Evolutionary conservation across 2,329 filamentous ascomycete species (phyloP).

Genomic region (Arthrobotrys conoides): DNA sequence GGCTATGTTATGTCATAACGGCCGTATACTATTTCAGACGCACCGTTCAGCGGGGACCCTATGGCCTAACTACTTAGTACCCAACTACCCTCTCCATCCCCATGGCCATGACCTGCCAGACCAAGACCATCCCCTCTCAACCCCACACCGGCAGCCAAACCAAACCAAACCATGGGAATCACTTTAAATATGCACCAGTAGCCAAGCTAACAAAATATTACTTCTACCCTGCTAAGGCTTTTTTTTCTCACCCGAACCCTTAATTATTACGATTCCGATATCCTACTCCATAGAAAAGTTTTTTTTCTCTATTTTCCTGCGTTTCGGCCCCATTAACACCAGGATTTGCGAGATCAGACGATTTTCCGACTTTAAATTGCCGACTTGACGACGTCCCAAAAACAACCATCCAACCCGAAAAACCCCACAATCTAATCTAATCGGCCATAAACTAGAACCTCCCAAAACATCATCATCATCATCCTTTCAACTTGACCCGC

Average conservation of each 20-base stretch:
- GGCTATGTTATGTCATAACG: slow-evolving; percentile 56
- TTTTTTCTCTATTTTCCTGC: not conserved
- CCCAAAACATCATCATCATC: not conserved
- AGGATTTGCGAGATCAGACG: slow-evolving; percentile 14
- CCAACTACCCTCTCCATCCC: too few species aligned
- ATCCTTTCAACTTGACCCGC: not conserved
- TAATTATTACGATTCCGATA: not conserved
- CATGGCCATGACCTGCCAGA: too few species aligned
- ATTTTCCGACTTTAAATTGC: not conserved
- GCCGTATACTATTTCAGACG: slow-evolving; percentile 6
- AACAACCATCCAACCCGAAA: slow-evolving; percentile 10
- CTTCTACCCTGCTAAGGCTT: slow-evolving; percentile 1
- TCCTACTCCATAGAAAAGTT: not conserved
- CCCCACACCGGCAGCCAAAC: slow-evolving; percentile 7
- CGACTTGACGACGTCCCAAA: slow-evolving; percentile 3
- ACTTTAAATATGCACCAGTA: slow-evolving; percentile 30
- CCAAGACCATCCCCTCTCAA: slow-evolving; percentile 18
- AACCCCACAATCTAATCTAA: slow-evolving; percentile 7
- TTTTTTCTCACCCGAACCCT: not conserved
- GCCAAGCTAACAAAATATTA: slow-evolving; percentile 29
- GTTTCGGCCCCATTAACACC: slow-evolving; percentile 5
- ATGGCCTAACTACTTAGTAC: not conserved
- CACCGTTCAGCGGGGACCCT: slow-evolving; percentile 44
- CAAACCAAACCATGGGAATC: slow-evolving; percentile 21
- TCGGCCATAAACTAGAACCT: not conserved